phyloP scores from a whole-genome alignment of 192 early-diverging fungal genomes.

The Linnemannia exigua region DNA sequence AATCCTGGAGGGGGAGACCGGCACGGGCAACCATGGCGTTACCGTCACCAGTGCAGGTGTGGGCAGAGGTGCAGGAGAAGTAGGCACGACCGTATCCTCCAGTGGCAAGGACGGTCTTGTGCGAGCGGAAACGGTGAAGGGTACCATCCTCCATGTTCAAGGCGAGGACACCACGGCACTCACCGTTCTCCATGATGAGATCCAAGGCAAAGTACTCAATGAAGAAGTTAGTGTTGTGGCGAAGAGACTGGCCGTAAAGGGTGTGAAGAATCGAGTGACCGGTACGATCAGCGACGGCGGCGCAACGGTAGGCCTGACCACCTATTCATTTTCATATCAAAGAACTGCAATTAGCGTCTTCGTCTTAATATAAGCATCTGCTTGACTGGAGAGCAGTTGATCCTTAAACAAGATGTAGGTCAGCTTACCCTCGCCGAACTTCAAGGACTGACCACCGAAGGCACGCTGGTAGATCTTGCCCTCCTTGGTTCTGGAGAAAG shows the following conservation, averaged over 20 bases:
- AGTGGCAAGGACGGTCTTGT: conserved; percentile 99
- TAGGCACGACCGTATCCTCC: conserved; percentile 99
- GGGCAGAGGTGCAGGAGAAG: conserved; percentile 98
- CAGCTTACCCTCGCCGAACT: conserved; percentile 89
- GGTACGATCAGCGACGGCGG: conserved; percentile 98
- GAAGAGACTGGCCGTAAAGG: conserved; percentile 96
- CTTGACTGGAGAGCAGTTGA: too few species aligned
- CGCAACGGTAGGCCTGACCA: conserved; percentile 98
- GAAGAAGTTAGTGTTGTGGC: conserved; percentile 97
- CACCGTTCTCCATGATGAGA: conserved; percentile 98
- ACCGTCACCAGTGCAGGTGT: conserved; percentile 99
- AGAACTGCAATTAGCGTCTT: background rate
- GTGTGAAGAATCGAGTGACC: conserved; percentile 98
- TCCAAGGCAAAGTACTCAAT: conserved; percentile 99
- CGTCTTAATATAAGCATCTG: background rate
- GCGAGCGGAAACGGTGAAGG: conserved; percentile 96
- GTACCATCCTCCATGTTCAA: conserved; percentile 99
- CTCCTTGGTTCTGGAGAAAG: conserved; percentile 97
- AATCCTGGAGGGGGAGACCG: conserved; percentile 96
- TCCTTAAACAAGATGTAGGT: background rate
- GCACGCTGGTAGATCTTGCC: conserved; percentile 99
- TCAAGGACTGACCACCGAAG: conserved; percentile 97
- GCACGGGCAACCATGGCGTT: conserved; percentile 99
- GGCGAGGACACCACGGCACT: conserved; percentile 96
- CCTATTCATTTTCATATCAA: conserved; percentile 52